Evolutionary conservation across 305 asterid species (phyloP).

Genomic region (Ilex paraguariensis): DNA sequence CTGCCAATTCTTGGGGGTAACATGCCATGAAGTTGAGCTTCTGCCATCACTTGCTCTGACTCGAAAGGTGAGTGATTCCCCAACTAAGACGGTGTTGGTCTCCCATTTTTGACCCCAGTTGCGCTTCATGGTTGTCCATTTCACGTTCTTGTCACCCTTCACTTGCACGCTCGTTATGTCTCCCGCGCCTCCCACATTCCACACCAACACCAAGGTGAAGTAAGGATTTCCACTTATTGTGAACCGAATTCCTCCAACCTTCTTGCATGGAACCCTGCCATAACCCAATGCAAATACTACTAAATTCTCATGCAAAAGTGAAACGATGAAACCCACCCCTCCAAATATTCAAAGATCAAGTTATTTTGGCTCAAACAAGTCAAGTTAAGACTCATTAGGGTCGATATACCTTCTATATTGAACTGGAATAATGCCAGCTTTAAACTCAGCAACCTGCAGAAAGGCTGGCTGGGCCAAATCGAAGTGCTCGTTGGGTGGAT

Average conservation of each 20-base stretch:
- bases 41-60: constrained; percentile 39
- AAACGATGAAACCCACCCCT: too few species aligned
- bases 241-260: constrained; percentile 33
- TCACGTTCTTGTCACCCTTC: constrained; percentile 7
- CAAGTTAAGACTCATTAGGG: too few species aligned
- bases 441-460: constrained; percentile 32
- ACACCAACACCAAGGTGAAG: constrained; percentile 32
- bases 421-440: constrained; percentile 40
- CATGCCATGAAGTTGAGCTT: constrained; percentile 13
- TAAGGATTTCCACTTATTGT: constrained; percentile 32
- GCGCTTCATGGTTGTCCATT: constrained; percentile 31
- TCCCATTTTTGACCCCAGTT: constrained; percentile 57
- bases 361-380: too few species aligned
- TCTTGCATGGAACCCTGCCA: constrained; percentile 40
- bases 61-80: constrained; percentile 28
- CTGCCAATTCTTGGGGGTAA: constrained; percentile 34
- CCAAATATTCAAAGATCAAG: too few species aligned
- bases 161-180: constrained; percentile 29
- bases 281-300: too few species aligned
- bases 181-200: constrained; percentile 46
- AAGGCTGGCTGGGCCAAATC: constrained; percentile 40
- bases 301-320: too few species aligned
- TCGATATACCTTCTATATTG: constrained; percentile 28
- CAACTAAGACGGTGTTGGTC: constrained; percentile 20
- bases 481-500: constrained; percentile 32